Evolutionary conservation across 2,329 filamentous ascomycete species (phyloP).

Genomic region (Leptoxyphium fumago): DNA sequence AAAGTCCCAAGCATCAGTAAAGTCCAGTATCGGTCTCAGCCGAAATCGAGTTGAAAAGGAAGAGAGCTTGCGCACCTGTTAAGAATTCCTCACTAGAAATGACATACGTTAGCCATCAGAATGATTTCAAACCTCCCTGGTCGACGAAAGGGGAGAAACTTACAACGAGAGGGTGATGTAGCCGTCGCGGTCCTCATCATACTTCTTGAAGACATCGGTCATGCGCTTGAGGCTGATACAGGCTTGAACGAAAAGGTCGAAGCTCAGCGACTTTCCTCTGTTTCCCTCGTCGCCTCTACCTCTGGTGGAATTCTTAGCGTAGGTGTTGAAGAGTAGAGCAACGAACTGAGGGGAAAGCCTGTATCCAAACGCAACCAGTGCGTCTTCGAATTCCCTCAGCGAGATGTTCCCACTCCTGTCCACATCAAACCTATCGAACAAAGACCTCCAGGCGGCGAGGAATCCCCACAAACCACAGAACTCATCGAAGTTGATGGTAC

Average conservation of each 20-base stretch:
- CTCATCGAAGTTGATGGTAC: slow-evolving; percentile 85
- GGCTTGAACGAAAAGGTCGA: slow-evolving; percentile 93
- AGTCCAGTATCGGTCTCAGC: slow-evolving; percentile 35
- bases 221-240: slow-evolving; percentile 95
- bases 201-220: slow-evolving; percentile 99
- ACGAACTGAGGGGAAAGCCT: slow-evolving; percentile 74
- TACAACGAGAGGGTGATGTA: slow-evolving; percentile 49
- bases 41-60: slow-evolving; percentile 39
- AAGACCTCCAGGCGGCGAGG: slow-evolving; percentile 77
- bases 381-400: slow-evolving; percentile 74
- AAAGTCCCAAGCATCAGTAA: slow-evolving; percentile 22
- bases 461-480: slow-evolving; percentile 97
- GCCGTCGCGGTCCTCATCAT: slow-evolving; percentile 90
- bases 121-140: background rate
- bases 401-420: slow-evolving; percentile 80
- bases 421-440: slow-evolving; percentile 90
- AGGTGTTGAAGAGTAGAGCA: slow-evolving; percentile 70
- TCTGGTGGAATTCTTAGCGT: slow-evolving; percentile 41
- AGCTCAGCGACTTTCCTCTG: slow-evolving; percentile 33
- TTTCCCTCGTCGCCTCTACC: slow-evolving; percentile 23
- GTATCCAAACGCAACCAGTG: slow-evolving; percentile 83
- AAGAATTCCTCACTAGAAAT: slow-evolving; percentile 35
- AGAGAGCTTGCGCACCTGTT: slow-evolving; percentile 40
- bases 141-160: slow-evolving; percentile 16
- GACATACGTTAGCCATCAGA: slow-evolving; percentile 5